phyloP scores from a whole-genome alignment of 352 stramenopile genomes.

The Aphanomyces cochlioides region DNA sequence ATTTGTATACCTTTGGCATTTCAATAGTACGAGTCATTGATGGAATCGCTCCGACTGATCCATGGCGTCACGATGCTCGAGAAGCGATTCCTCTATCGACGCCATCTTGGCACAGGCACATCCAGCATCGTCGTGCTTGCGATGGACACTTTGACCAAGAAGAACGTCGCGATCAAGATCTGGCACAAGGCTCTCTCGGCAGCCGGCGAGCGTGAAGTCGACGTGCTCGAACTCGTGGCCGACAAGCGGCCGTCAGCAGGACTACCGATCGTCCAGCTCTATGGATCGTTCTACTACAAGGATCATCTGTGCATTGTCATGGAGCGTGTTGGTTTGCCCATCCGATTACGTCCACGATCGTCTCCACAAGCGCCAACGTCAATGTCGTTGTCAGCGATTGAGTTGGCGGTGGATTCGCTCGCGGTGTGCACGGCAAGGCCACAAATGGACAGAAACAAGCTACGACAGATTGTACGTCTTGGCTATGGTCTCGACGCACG shows the following conservation, averaged over 20 bases:
- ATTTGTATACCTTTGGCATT: conserved; percentile 8
- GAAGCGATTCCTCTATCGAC: conserved; percentile 70
- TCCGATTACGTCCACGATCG: background rate
- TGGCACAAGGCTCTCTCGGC: conserved; percentile 45
- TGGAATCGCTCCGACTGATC: conserved; percentile 27
- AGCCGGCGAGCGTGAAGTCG: conserved; percentile 56
- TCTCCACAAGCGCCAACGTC: too few relatives aligned
- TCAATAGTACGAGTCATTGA: too few relatives aligned
- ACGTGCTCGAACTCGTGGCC: conserved; percentile 43
- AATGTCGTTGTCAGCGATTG: background rate
- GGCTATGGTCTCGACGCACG: background rate
- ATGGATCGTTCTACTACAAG: conserved; percentile 55
- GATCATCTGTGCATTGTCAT: conserved; percentile 62
- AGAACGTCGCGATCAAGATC: conserved; percentile 67
- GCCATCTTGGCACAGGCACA: conserved; percentile 60
- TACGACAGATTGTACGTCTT: conserved; percentile 38
- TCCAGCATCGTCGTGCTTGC: conserved; percentile 66
- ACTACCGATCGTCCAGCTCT: conserved; percentile 55
- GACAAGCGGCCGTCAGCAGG: conserved; percentile 36
- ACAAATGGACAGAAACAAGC: conserved; percentile 40
- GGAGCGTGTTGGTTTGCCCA: conserved; percentile 52
- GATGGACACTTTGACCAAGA: conserved; percentile 42
- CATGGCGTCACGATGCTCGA: conserved; percentile 62
- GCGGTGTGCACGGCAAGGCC: conserved; percentile 12
- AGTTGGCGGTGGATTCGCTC: conserved; percentile 18